Conservation (phyloP, 192 early-diverging fungal genomes). For the Rhizophagus sp. region DNA sequence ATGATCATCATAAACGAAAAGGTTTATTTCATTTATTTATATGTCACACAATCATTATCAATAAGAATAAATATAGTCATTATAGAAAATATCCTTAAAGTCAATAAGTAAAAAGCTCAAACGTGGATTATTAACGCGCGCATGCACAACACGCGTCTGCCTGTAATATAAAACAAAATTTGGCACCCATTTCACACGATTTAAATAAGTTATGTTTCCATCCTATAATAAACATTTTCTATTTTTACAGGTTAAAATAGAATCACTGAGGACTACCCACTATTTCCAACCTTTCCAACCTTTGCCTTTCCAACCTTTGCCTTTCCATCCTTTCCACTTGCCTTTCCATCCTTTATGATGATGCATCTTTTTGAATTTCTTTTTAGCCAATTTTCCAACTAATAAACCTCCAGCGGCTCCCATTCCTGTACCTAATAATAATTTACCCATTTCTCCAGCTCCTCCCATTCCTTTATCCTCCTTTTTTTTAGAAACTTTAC, state of each 20-base stretch:
- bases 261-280: not conserved
- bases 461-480: not conserved
- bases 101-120: too few species aligned
- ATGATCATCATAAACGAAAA: too few species aligned
- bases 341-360: not conserved
- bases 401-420: not conserved
- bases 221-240: too few species aligned
- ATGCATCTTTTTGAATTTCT: not conserved
- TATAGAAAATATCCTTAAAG: too few species aligned
- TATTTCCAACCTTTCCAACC: not conserved
- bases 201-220: not conserved
- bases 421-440: not conserved
- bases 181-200: not conserved
- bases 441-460: not conserved
- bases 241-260: too few species aligned
- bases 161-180: not conserved
- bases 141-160: not conserved
- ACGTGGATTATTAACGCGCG: too few species aligned
- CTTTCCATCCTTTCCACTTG: not conserved
- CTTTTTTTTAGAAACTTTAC: too few species aligned
- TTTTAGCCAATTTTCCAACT: not conserved
- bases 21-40: too few species aligned
- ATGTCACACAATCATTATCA: too few species aligned
- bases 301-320: not conserved
- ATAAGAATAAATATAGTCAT: too few species aligned